Conservation (phyloP, 768 basidiomycete genomes). For the Cantharellus cinnabarinus region DNA sequence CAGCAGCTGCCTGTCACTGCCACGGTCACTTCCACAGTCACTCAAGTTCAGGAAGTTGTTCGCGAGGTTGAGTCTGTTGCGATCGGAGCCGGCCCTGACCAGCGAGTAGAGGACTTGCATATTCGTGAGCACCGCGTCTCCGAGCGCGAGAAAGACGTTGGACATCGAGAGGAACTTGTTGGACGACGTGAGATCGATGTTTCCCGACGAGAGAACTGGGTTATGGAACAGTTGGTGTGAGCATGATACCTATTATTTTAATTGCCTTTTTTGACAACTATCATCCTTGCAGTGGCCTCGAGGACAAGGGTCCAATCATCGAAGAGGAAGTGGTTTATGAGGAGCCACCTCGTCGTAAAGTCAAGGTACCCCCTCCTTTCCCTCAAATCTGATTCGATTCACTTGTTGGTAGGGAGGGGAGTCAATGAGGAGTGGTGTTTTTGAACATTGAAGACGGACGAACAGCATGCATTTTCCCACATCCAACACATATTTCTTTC, state of each 20-base stretch:
- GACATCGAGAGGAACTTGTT: slow-evolving; percentile 65
- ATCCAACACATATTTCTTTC: no score
- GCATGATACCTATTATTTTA: slow-evolving; percentile 12
- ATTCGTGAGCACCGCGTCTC: slow-evolving; percentile 72
- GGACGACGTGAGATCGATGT: slow-evolving; percentile 77
- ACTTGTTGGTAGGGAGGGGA: neutral
- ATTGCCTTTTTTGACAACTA: neutral
- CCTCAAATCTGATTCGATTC: neutral
- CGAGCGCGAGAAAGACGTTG: slow-evolving; percentile 70
- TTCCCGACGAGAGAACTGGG: slow-evolving; percentile 71
- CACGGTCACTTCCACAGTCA: slow-evolving; percentile 23
- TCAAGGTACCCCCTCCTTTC: slow-evolving; percentile 4
- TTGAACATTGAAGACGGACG: neutral
- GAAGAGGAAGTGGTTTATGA: slow-evolving; percentile 10
- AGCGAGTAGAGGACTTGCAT: slow-evolving; percentile 57
- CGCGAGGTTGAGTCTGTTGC: slow-evolving; percentile 42
- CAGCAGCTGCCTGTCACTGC: slow-evolving; percentile 1
- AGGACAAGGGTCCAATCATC: slow-evolving; percentile 3
- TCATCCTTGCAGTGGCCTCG: slow-evolving; percentile 1
- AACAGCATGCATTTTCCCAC: no score
- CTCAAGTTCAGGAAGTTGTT: slow-evolving; percentile 8
- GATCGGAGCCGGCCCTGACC: slow-evolving; percentile 16
- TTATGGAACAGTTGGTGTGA: slow-evolving; percentile 84
- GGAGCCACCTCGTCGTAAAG: slow-evolving; percentile 3
- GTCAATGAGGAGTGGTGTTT: neutral